Evolutionary conservation across 225 moss, liverwort and hornwort species (phyloP).

Genomic region (Neckera pumila): DNA sequence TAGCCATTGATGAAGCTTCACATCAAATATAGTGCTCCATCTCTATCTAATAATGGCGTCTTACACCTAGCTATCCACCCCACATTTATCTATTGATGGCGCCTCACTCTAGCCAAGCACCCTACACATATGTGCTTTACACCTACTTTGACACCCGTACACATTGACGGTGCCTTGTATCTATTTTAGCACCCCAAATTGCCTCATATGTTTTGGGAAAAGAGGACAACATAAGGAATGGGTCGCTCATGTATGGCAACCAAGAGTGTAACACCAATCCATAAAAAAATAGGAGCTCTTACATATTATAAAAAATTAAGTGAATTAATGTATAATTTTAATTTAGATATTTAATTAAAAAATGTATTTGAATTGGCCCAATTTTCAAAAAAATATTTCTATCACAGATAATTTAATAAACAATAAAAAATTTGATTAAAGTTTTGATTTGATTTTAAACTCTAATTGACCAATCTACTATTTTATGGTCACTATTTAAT

Average conservation of each 20-base stretch:
- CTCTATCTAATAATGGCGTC: too few species aligned
- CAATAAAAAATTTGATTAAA: not conserved
- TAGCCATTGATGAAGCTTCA: not conserved
- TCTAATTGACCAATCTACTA: not conserved
- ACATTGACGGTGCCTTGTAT: not conserved
- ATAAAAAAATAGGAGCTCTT: not conserved
- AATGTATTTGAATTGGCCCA: rapidly evolving
- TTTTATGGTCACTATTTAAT: not conserved
- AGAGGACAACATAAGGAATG: rapidly evolving
- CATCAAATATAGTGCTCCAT: not conserved
- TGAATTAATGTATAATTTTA: not conserved
- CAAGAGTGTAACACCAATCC: not conserved
- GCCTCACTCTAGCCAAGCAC: rapidly evolving
- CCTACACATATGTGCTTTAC: not conserved
- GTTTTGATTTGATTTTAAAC: not conserved
- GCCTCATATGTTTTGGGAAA: not conserved
- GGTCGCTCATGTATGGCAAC: not conserved
- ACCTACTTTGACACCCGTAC: rapidly evolving
- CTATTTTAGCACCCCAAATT: not conserved
- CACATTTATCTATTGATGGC: not conserved
- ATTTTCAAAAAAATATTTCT: rapidly evolving
- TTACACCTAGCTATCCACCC: too few species aligned
- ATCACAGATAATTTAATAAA: rapidly evolving
- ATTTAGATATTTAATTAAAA: not conserved
- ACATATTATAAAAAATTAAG: not conserved